Evolutionary conservation across 2,329 filamentous ascomycete genomes (phyloP).

Genomic region (Calonectria multiphialidica): DNA sequence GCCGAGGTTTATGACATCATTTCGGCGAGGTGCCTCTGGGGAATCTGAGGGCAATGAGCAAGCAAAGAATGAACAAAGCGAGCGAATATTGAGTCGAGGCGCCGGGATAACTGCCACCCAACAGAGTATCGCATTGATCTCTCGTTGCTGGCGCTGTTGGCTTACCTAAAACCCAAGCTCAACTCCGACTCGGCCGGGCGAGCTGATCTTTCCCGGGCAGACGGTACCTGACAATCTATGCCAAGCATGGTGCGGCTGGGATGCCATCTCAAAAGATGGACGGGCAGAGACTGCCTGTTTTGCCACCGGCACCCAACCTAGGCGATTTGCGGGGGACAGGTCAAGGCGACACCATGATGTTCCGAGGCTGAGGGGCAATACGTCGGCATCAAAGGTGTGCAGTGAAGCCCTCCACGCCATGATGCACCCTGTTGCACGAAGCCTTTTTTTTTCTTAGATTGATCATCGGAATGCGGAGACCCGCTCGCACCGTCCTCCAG

Average conservation of each 20-base stretch:
- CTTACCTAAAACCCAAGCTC: background rate
- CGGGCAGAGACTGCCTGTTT: background rate
- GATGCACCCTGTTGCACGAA: background rate
- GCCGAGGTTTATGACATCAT: constrained; percentile 10
- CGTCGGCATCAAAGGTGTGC: background rate
- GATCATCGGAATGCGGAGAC: background rate
- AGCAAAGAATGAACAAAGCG: background rate
- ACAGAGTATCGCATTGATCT: background rate
- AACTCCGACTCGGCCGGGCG: constrained; percentile 18
- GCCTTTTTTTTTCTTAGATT: background rate
- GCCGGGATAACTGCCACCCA: background rate
- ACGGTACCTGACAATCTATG: constrained; percentile 25
- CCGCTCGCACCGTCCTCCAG: background rate
- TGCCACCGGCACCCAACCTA: background rate
- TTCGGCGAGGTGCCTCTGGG: background rate
- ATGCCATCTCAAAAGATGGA: background rate
- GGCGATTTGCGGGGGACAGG: background rate
- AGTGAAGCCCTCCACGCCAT: background rate
- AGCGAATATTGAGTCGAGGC: background rate
- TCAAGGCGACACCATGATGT: background rate
- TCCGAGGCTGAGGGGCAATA: background rate
- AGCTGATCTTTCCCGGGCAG: background rate
- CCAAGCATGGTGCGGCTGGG: constrained; percentile 6
- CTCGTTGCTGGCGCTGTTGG: background rate
- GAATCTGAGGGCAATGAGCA: background rate